Evolutionary conservation across 192 early-diverging fungal species (phyloP), one percentile per base, ranked within the genome.

Genomic region (Umbelopsis sp.): DNA sequence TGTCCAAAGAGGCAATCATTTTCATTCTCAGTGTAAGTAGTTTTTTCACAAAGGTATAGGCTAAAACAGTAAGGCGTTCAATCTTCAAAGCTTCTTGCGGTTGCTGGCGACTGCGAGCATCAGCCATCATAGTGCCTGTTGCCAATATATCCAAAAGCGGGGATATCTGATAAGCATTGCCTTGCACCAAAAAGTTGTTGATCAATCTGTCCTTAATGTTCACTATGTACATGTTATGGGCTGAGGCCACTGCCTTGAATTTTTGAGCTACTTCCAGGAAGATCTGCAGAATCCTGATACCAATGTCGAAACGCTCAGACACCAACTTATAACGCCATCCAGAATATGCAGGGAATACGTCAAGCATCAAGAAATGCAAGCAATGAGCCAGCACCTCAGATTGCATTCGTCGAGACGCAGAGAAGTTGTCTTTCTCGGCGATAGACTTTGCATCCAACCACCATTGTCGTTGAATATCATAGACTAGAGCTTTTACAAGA

Each of bases 121-220:
- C 72, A 52, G 20, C 79, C 66, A 49, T 76, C 9, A 13, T 82
- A 13, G 80, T 75, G 13, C 79, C 82, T 21, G 71, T 64, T 12
- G 77, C 74, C 46, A 87, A 78, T 20, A 79, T 78, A 20, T 76
- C 81, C 18, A 85, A 68, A 15, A 86, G 64, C 2, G 83, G 83
- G 22, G 77, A 64, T 13, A 78, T 66, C 9, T 85, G 76, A 30
- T 85, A 79, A 46, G 74, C 78, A 21, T 80, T 82, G 44, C 83
- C 85, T 20, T 87, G 80, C 35, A 75, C 72, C 45, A 85, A 73
- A 74, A 85, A 84, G 65, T 78, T 74, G 11, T 69, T 73, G 46
- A 80, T 27, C 13, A 87, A 25, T 61, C 55, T 37, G 25, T 61
- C 55, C 30, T 61, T 61, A 7, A 61, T 61, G 27, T 61, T 61